Conservation (phyloP, 352 stramenopile species). For the Halophytophthora polymorphica region DNA sequence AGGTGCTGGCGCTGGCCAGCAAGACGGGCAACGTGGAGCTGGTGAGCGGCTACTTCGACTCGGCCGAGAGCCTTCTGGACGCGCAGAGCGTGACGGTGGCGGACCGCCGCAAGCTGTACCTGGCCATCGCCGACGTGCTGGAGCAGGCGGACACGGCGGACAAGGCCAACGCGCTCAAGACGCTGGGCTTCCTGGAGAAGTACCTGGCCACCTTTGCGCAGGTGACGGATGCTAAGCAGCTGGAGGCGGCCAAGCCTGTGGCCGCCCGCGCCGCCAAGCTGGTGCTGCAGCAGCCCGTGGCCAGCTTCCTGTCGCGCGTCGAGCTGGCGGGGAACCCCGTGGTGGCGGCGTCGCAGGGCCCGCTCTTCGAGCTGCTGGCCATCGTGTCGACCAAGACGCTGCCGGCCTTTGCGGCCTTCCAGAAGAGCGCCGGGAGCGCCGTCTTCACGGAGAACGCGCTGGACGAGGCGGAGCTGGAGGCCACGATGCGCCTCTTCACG, state of each 20-base stretch:
- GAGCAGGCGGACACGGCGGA: constrained; percentile 30
- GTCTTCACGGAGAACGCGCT: constrained; percentile 66
- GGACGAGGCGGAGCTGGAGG: constrained; percentile 52
- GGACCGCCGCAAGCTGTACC: constrained; percentile 58
- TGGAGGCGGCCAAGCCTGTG: constrained; percentile 62
- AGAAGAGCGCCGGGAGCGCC: constrained; percentile 53
- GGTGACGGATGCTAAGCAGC: constrained; percentile 48
- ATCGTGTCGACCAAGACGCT: constrained; percentile 93
- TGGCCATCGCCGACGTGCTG: constrained; percentile 71
- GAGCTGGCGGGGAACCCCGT: constrained; percentile 80
- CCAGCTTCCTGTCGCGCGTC: constrained; percentile 88
- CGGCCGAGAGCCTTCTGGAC: constrained; percentile 57
- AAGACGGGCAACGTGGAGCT: constrained; percentile 59
- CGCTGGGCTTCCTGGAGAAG: constrained; percentile 73
- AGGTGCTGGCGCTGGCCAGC: constrained; percentile 54
- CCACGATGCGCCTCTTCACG: constrained; percentile 92
- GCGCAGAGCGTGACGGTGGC: constrained; percentile 37
- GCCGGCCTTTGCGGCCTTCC: constrained; percentile 85
- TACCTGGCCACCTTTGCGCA: constrained; percentile 58
- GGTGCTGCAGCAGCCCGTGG: constrained; percentile 88
- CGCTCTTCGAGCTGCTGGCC: constrained; percentile 86
- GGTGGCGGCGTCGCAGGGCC: constrained; percentile 54
- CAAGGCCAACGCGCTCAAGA: constrained; percentile 44
- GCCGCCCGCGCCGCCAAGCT: constrained; percentile 79
- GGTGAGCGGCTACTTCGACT: constrained; percentile 65